Base-by-base conservation (phyloP, 192 early-diverging fungal species). In the Dispira simplex region DNA sequence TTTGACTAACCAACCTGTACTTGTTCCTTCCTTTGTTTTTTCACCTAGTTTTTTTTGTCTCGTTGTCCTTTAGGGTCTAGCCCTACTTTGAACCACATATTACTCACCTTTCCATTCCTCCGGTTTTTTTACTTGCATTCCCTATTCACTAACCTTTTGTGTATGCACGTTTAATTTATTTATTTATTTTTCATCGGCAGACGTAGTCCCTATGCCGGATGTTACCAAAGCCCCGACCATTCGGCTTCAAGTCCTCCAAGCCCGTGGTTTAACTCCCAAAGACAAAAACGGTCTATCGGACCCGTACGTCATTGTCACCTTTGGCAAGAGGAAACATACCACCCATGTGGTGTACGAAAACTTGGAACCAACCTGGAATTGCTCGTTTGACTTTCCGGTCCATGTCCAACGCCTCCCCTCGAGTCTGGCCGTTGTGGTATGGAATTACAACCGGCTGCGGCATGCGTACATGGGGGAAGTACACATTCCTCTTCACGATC, bases 301-400 rank as follows among this genome's bases (percentile, higher is more conserved):
- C 46, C 80, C 80, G 44, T 87, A 75, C 71, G 78, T 75, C 23
- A 65, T 76, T 11, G 60, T 85, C 11, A 74, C 78, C 14, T 71
- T 84, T 62, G 85, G 81, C 10, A 77, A 76, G 46, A 75, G 78
- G 54, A 77, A 66, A 13, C 70, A 73, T 65, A 81, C 72, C 14
- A 90, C 88, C 4, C 66, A 73, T 14, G 75, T 88, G 2, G 55
- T 85, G 28, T 59, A 62, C 32, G 81, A 87, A 60, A 82, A 68
- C n/a, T 67, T 90, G 39, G 77, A 82, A 54, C 88, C 88, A 0
- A 67, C 66, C 9, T 90, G 88, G 88, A 77, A 85, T 44, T 75
- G 64, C 6, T 49, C 64, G 21, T 83, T 83, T 64, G 79, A 83
- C 39, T 76, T 85, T 66, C 12, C 43, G 44, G 18, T 62, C 44